Base-by-base conservation (phyloP, 1,139 yeast genomes). In the Sugiyamaella castrensis region DNA sequence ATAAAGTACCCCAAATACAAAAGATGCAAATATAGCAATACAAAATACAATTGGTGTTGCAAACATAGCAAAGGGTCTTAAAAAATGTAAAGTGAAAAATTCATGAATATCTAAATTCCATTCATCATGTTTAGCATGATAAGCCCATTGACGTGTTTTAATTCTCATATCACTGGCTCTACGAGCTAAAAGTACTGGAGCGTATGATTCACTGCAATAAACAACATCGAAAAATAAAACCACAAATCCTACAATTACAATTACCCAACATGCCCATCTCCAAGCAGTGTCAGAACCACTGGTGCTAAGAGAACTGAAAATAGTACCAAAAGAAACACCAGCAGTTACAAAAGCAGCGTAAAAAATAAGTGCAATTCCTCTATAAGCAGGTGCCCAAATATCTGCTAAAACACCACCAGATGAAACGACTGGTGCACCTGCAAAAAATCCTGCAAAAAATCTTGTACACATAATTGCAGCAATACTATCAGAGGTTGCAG, bases 341-440 rank as follows among this genome's bases (percentile, higher is more conserved):
- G 81, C 69, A 57, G 84, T 82, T 3, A 88, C 88, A 45, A 86
- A 77, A 48, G 82, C 71, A 12, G 87, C 77, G 60, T 81, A 84
- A 38, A 84, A 71, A 2, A 87, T 82, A 69, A 86, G 74, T 5
- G 91, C 87, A 35, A 82, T 73, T 5, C 88, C 89, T 54, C 89
- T 76, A n/a, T 81, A 75, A 45, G 75, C 72, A 35, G 79, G 78
- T 40, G 76, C 76, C 66, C 77, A 79, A 41, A 85, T 73, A 66
- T 86, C 95, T 40, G 87, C 84, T 47, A 86, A 67, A 12, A 87
- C 78, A n/a, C 94, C 95, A 46, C 89, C 88, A 12, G 86, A 84
- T 50, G 84, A 84, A 30, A 87, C 81, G 45, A 85, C 72, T 24
- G 88, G 88, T 8, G 87, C 83, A 7, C 88, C 77, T 0, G 88